Percentiles rank a stretch among this genome's conserved stretches.
Evolutionary conservation across 176 grass and related monocot species (phyloP).

Genomic region (Rhynchospora breviuscula): DNA sequence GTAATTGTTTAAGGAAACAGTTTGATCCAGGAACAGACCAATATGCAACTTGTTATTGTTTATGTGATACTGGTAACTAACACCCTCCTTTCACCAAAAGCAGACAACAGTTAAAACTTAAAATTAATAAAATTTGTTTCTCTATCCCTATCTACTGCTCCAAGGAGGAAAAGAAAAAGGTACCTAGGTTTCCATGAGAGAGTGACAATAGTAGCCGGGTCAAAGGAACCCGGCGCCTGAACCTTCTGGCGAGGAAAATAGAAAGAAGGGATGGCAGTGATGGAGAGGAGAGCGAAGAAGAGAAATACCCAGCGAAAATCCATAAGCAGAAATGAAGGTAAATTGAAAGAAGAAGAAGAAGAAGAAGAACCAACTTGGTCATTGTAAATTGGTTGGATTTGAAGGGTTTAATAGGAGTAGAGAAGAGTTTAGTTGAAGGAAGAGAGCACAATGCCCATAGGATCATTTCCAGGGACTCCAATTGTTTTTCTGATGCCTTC

Average conservation of each 20-base stretch:
- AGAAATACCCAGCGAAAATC: conserved; percentile 28
- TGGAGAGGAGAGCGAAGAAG: conserved; percentile 21
- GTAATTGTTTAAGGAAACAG: background rate
- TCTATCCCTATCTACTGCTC: background rate
- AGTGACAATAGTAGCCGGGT: background rate
- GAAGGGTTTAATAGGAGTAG: background rate
- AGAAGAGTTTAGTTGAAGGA: background rate
- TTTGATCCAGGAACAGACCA: background rate
- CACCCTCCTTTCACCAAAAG: background rate
- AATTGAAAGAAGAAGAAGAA: background rate
- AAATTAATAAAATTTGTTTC: background rate
- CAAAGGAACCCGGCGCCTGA: background rate
- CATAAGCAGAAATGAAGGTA: conserved; percentile 3
- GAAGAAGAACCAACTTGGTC: background rate
- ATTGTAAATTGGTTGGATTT: background rate
- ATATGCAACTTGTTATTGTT: background rate
- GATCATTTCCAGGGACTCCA: background rate
- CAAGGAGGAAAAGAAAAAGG: background rate
- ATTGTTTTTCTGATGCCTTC: background rate
- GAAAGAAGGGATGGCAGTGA: conserved; percentile 29
- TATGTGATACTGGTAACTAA: background rate
- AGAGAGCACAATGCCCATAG: conserved; percentile 1
- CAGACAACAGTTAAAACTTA: background rate
- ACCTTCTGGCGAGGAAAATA: conserved; percentile 1
- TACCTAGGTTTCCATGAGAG: conserved; percentile 15